Base-by-base conservation (phyloP, 306 rosid genomes). In the Dalbergia oliveri region DNA sequence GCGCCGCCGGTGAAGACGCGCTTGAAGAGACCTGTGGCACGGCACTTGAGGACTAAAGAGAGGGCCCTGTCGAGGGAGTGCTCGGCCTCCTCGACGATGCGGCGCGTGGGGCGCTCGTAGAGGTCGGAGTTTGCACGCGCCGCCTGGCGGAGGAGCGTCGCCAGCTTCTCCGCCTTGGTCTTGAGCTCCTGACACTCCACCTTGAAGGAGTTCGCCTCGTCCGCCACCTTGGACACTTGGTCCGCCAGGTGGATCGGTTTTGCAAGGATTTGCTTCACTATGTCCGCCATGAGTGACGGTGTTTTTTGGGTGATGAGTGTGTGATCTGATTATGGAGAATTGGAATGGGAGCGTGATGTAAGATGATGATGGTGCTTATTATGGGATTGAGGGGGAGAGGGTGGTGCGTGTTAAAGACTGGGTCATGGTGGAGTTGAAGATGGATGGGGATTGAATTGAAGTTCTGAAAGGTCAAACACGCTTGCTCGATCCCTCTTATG, bases 111-210 rank as follows among this genome's bases (percentile, higher is more conserved):
- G 1, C 97, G 95, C 74, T 91, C 97, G 79, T 94, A 94, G 31
- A 94, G 93, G 37, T 91, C 98, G 61, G 98, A 91, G 74, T 95
- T 89, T 3, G 97, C 93, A 13, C 98, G 81, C 3, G 98, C 98
- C 1, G 95, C 97, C 70, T 94, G 98, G 0, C 98, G 97, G 65
- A 94, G 97, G 4, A 94, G 91, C 4, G 84, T 85, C 0, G 92
- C 95, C 0, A 94, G 94, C 82, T 88, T 94, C 8, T 94, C 97
- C 0, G 98, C 86, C 84, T 91, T 94, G 65, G 95, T 61, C 69
- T 91, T 91, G 23, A 94, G 89, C 59, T 94, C 97, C 9, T 43
- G 18, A 63, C 97, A 89, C 14, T 91, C 98, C 53, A 86, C 92
- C 85, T 90, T 94, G 70, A 83, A 90, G 23, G 83, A 85, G 41